Base-by-base conservation (phyloP, 306 rosid genomes). In the Cicer cuneatum region DNA sequence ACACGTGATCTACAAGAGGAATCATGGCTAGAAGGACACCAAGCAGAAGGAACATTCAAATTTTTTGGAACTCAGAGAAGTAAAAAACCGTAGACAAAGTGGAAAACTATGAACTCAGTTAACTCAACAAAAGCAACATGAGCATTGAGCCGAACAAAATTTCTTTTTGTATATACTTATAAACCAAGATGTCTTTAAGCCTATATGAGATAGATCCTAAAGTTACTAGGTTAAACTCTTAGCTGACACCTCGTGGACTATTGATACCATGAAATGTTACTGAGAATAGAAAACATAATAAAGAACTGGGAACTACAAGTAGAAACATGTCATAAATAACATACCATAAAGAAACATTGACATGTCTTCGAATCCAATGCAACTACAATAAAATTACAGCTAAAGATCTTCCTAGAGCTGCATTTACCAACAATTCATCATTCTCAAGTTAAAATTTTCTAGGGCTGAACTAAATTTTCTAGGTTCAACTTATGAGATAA, bases 271-370 rank as follows among this genome's bases (percentile, higher is more conserved):
- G 35, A 29, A 29, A 29, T 29, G 35, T 29, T 29, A 29, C 35
- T 29, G 5, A 29, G 35, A 29, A 29, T 29, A 29, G 35, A 29
- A 53, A 2, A 48, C 69, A 49, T 7, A 71, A 7, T 7, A 54
- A 33, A 59, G 37, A 78, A 15, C 19, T 10, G 15, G 19, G 9
- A 78, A 40, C 66, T 9, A 37, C 29, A 71, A 8, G 21, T 11
- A 51, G 66, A 71, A 53, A 38, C 52, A 64, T 42, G 7, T 4
- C 13, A 37, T 45, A 73, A 12, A 73, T 53, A 58, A 7, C 45
- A 59, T 16, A 18, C 7, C 11, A 18, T 15, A 16, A 35, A 2
- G 8, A 29, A 24, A 7, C 38, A 61, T 11, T 15, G 18, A 13
- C 9, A 35, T 10, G 33, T 5, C 5, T 15, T 60, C 64, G 15